Conservation (phyloP, 108 stramenopile species). For the Nitzschia inconspicua region DNA sequence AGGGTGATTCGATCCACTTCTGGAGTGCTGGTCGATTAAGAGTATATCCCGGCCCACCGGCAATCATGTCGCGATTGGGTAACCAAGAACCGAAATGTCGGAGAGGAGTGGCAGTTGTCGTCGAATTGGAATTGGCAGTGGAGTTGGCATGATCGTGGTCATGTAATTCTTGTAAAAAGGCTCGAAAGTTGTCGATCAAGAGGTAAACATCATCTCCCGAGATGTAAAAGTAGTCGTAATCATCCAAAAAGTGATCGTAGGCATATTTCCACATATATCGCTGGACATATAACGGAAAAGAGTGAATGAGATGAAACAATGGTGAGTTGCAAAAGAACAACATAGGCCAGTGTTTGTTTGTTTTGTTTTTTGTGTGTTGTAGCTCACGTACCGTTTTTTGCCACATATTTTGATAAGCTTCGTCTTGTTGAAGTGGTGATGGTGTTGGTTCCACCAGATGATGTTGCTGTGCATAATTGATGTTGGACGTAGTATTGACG, state of each 20-base stretch:
- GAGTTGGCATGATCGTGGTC: background rate
- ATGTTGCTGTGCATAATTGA: no score
- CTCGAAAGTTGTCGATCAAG: conserved; percentile 28
- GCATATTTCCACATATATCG: conserved; percentile 77
- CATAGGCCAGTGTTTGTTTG: no score
- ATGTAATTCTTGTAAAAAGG: conserved; percentile 9
- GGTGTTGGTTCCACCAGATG: no score
- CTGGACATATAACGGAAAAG: no score
- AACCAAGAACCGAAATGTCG: conserved; percentile 8
- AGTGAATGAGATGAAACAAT: no score
- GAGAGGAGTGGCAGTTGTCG: background rate
- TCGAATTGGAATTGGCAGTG: background rate
- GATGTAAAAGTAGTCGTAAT: conserved; percentile 83
- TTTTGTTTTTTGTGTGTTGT: no score
- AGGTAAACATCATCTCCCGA: conserved; percentile 70
- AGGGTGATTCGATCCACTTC: background rate
- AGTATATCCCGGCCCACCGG: conserved; percentile 44
- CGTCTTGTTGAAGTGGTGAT: conserved; percentile 58
- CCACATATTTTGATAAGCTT: conserved; percentile 87
- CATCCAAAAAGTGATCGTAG: conserved; percentile 48
- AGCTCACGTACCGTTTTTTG: no score
- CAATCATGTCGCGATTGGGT: background rate
- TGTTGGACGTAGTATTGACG: background rate
- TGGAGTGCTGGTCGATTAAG: conserved; percentile 37
- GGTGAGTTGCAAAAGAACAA: no score